Base-by-base conservation (phyloP, 768 basidiomycete genomes). In the Kwoniella mangroviensis region DNA sequence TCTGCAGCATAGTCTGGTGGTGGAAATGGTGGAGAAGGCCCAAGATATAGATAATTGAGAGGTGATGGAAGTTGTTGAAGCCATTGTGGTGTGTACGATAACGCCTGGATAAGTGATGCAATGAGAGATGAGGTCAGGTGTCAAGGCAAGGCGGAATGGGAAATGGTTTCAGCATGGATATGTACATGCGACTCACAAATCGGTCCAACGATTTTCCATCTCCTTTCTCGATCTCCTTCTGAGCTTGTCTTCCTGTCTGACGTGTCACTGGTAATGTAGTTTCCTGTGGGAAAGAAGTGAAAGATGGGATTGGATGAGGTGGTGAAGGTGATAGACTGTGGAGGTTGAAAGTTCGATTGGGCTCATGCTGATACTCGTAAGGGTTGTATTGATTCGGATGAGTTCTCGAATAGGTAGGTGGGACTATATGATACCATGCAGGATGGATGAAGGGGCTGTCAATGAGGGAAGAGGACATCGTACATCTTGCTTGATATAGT, bases 71-170 rank as follows among this genome's bases (percentile, higher is more conserved):
- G 65, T 2, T 59, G 51, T 13, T 21, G 24, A 43, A 77, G 72
- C 76, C 76, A 77, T 56, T 53, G 42, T 13, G 73, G 75, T 51
- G 64, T 57, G 51, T 70, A 77, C 13, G 59, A 22, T 11, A 68
- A 24, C 15, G 75, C 75, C 75, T 77, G 41, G n/a, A 1, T 24
- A 19, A n/a, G 41, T 9, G 34, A 26, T n/a, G 40, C 11, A 34
- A 1, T 26, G 43, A 26, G 62, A 26, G 21, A 56, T 56, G 2
- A 24, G 19, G 3, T 61, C 13, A 42, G 24, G 2, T 40, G 12
- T 13, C 28, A 28, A 55, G 12, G 5, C 17, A 15, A 15, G 21
- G 11, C 15, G 49, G 17, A 55, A n/a, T 28, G 40, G 28, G 56
- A 34, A 58, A 28, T n/a, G 34, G 40, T 3, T 40, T 58, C 3